Base-by-base conservation (phyloP, 225 moss, liverwort and hornwort species). In the Takakia lepidozioides region DNA sequence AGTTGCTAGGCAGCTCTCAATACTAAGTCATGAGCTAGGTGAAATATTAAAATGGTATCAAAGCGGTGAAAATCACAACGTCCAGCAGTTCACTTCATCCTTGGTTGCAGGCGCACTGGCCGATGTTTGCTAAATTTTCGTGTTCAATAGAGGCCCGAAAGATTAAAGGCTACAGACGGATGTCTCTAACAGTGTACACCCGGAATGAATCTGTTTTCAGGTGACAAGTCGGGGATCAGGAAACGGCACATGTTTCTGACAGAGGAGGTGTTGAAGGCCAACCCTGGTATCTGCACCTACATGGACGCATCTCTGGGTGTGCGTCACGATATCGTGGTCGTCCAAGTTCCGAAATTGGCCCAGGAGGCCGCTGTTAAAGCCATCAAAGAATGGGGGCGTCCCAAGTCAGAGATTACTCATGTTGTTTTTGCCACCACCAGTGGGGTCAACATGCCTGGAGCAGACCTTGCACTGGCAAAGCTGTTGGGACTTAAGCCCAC, bases 271-370 rank as follows among this genome's bases (percentile, higher is more conserved):
- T 59, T 74, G 5, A 69, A 65, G 74, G 68, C 74, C 56, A 69
- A 74, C 64, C 74, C 74, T 3, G 68, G 68, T 13, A 74, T 74
- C 48, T 68, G 68, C 64, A 74, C 74, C 0, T 69, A 74, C 64
- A 74, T 74, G 74, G 74, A 68, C 7, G 68, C 74, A 0, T 74
- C 74, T 4, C 68, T 74, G 0, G 68, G 68, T 37, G 64, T 48
- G 0, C 56, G 68, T 9, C 64, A 69, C 64, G 69, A 74, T 57
- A 74, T 74, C 52, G 68, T 69, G 1, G 74, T 74, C 0, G 74
- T 74, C 15, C 68, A 74, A 39, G 68, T 74, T 26, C 74, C 74
- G 37, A 74, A 74, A 68, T 57, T 74, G 1, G 74, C 74, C 8
- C 68, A 68, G 1, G 74, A 74, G 38, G 74, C 74, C 37, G 71